Base-by-base conservation (phyloP, 2,329 filamentous ascomycete species). In the Pyrenochaeta sp. region DNA sequence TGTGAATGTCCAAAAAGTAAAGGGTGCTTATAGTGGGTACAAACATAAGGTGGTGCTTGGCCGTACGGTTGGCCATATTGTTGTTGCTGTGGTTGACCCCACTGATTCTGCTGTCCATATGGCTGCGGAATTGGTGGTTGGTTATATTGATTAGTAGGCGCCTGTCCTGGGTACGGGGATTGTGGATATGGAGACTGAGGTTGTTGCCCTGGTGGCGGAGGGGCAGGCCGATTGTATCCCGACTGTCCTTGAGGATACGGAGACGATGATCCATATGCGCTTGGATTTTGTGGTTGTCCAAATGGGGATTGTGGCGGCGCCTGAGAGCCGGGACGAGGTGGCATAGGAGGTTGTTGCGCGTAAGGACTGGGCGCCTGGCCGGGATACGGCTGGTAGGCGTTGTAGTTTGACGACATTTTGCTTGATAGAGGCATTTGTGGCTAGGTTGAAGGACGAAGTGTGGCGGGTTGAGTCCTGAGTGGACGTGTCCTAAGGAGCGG, bases 261-360 rank as follows among this genome's bases (percentile, higher is more conserved):
- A 51, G 68, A 68, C 7, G 76, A 71, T 53, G 72, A 50, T 39
- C 67, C 73, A 71, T 83, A 83, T 40, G 56, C 69, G 50, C 46
- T 65, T 71, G 59, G 77, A 73, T 51, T 67, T 67, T 50, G 50
- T 5, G 72, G 70, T 56, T 79, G 79, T 42, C 79, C 73, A 54
- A 80, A 80, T 47, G 79, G 76, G 52, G 81, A 80, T 57, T 79
- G 77, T 43, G 78, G 76, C 42, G 75, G 72, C 39, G 75, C 72
- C 50, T 70, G 69, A 27, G 73, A 77, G 55, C 73, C 73, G 30
- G 76, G 75, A 50, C 75, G 73, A 25, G 65, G 66, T 57, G 77
- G 72, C 56, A 77, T 60, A 32, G 73, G 66, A 19, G 73, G 65
- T 42, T 68, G 68, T 62, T 71, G 72, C 10, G 65, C 60, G 58